Conservation (phyloP, 805 yeast genomes). For the Scheffersomyces lignosus region DNA sequence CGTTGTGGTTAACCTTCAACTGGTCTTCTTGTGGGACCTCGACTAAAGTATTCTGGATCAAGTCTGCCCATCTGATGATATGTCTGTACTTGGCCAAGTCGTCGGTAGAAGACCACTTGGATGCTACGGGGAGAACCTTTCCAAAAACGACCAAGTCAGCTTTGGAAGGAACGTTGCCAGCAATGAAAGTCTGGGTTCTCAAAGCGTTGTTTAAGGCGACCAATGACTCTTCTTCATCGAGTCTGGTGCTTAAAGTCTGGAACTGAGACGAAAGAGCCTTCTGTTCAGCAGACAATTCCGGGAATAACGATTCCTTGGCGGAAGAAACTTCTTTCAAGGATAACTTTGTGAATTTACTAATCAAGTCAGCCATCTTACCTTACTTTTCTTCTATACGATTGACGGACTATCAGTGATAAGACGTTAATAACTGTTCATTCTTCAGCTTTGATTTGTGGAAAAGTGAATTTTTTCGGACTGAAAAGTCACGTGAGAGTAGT, state of each 20-base stretch:
- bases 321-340: constrained; percentile 26
- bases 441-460: too few relatives aligned
- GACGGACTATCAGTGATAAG: too few relatives aligned
- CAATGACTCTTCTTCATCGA: constrained; percentile 46
- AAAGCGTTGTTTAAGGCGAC: constrained; percentile 63
- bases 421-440: too few relatives aligned
- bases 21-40: constrained; percentile 55
- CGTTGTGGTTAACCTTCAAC: constrained; percentile 56
- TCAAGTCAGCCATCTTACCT: constrained; percentile 29
- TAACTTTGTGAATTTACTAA: constrained; percentile 28
- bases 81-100: constrained; percentile 72
- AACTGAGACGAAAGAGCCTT: constrained; percentile 78
- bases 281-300: constrained; percentile 45
- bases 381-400: constrained; percentile 5
- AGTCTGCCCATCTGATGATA: constrained; percentile 88
- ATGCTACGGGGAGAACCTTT: constrained; percentile 59
- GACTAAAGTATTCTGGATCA: constrained; percentile 68
- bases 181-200: constrained; percentile 67
- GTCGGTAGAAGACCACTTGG: constrained; percentile 52
- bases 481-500: too few relatives aligned
- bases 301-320: constrained; percentile 21
- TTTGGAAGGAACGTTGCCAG: constrained; percentile 64
- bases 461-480: too few relatives aligned
- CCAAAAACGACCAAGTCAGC: constrained; percentile 75
- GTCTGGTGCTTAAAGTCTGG: constrained; percentile 65